A percentile compares a stretch with the other conserved stretches of the same genome.
Evolutionary conservation across 139 green algal genomes (phyloP).

Genomic region (Trebouxia sp.): DNA sequence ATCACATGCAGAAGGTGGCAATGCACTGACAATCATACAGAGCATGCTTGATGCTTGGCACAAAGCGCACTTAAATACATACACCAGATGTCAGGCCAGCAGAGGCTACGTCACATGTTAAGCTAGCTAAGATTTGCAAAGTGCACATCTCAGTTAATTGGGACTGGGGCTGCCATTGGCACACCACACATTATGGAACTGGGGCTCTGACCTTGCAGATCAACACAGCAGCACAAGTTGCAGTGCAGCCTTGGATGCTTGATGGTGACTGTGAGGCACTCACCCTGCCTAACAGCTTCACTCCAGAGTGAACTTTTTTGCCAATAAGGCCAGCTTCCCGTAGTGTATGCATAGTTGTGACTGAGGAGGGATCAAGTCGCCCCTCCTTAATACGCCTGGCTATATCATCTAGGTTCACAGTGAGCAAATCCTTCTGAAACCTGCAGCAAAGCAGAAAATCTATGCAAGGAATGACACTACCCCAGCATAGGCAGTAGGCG

Average conservation of each 20-base stretch:
- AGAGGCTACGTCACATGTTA: too few species aligned
- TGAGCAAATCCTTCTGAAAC: constrained; percentile 54
- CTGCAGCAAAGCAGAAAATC: constrained; percentile 30
- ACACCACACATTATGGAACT: too few species aligned
- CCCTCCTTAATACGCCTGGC: constrained; percentile 63
- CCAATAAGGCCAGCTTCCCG: constrained; percentile 65
- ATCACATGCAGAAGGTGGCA: too few species aligned
- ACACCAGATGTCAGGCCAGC: too few species aligned
- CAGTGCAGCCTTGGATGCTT: not conserved
- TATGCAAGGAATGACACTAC: not conserved
- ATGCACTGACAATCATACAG: not conserved
- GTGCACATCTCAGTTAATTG: too few species aligned
- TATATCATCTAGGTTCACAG: constrained; percentile 73
- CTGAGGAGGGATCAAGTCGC: constrained; percentile 61
- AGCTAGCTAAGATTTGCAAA: too few species aligned
- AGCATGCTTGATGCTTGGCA: not conserved
- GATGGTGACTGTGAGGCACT: constrained; percentile 43
- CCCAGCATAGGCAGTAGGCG: not conserved
- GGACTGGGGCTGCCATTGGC: too few species aligned
- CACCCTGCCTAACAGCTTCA: constrained; percentile 85
- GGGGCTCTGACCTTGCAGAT: not conserved
- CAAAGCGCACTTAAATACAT: too few species aligned
- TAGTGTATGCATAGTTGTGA: constrained; percentile 92
- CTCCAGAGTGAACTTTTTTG: constrained; percentile 73
- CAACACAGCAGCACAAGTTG: not conserved